phyloP scores from a whole-genome alignment of 2,329 filamentous ascomycete genomes.

The Xylaria sp. region DNA sequence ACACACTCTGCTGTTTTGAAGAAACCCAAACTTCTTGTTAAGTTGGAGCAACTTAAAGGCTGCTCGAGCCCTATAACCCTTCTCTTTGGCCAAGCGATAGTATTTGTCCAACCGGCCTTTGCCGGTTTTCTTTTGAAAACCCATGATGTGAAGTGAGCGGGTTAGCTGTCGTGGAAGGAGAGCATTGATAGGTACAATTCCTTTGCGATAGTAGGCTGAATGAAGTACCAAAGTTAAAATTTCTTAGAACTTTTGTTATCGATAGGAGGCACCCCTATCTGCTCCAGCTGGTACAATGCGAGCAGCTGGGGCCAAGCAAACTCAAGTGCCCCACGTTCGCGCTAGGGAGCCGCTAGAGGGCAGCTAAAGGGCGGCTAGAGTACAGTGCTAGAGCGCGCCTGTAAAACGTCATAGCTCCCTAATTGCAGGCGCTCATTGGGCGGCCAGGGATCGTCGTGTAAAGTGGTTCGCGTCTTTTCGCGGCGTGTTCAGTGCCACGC shows the following conservation, averaged over 20 bases:
- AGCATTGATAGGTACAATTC: not conserved
- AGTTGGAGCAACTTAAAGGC: conserved; percentile 71
- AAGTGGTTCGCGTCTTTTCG: conserved; percentile 42
- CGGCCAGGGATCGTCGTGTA: conserved; percentile 31
- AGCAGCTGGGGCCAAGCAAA: not conserved
- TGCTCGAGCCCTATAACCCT: conserved; percentile 69
- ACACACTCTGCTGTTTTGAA: conserved; percentile 95
- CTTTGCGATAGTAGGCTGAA: conserved; percentile 9
- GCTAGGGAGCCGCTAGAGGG: not conserved
- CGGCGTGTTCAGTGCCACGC: conserved; percentile 36
- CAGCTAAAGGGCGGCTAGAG: conserved; percentile 6
- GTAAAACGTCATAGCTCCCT: conserved; percentile 30
- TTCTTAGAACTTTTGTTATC: conserved; percentile 36
- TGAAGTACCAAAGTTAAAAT: conserved; percentile 30
- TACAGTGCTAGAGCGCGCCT: conserved; percentile 25
- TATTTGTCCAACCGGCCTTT: conserved; percentile 98
- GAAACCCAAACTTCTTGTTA: conserved; percentile 98
- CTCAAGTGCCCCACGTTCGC: conserved; percentile 19
- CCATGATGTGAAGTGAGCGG: conserved; percentile 67
- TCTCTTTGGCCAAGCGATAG: conserved; percentile 92
- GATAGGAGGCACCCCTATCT: conserved; percentile 28
- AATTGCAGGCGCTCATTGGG: conserved; percentile 27
- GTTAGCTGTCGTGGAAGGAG: not conserved
- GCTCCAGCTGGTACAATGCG: not conserved
- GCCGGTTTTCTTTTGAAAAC: conserved; percentile 98